A percentile compares a stretch with the other conserved stretches of the same genome.
Conservation (phyloP, 2,329 filamentous ascomycete species). For the Colletotrichum lindemuthianum region DNA sequence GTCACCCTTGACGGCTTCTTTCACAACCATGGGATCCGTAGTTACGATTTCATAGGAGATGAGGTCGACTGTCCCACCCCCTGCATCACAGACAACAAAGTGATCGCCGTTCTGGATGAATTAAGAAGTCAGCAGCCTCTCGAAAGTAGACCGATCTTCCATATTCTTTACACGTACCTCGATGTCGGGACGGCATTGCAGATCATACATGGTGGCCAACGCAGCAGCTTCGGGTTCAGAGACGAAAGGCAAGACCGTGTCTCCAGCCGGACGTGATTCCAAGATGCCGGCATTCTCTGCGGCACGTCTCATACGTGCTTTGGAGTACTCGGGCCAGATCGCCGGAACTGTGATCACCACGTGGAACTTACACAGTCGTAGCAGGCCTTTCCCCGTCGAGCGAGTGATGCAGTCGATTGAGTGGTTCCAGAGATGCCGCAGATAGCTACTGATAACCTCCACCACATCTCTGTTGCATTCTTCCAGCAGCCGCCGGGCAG, state of each 20-base stretch:
- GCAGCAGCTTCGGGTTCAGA: constrained; percentile 59
- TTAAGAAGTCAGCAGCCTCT: background rate
- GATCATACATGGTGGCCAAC: constrained; percentile 47
- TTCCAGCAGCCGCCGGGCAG: constrained; percentile 5
- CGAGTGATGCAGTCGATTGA: constrained; percentile 40
- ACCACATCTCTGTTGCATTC: constrained; percentile 37
- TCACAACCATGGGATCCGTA: constrained; percentile 41
- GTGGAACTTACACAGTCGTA: constrained; percentile 43
- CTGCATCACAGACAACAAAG: constrained; percentile 50
- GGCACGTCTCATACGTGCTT: constrained; percentile 49
- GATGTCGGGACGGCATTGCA: constrained; percentile 38
- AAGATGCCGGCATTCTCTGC: constrained; percentile 50
- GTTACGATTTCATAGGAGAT: constrained; percentile 49
- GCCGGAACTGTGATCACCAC: constrained; percentile 56
- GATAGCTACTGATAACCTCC: constrained; percentile 45
- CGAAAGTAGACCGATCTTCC: too few species aligned
- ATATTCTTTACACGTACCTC: constrained; percentile 38
- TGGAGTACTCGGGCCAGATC: constrained; percentile 55
- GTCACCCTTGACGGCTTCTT: constrained; percentile 50
- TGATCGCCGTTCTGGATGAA: constrained; percentile 34
- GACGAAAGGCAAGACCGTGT: constrained; percentile 48
- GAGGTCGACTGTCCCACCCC: constrained; percentile 52
- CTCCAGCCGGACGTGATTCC: constrained; percentile 36
- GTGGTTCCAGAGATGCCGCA: constrained; percentile 48
- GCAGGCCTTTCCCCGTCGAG: constrained; percentile 38